Evolutionary conservation across 345 rosid species (phyloP).

Genomic region (Hibiscus tridactylites): DNA sequence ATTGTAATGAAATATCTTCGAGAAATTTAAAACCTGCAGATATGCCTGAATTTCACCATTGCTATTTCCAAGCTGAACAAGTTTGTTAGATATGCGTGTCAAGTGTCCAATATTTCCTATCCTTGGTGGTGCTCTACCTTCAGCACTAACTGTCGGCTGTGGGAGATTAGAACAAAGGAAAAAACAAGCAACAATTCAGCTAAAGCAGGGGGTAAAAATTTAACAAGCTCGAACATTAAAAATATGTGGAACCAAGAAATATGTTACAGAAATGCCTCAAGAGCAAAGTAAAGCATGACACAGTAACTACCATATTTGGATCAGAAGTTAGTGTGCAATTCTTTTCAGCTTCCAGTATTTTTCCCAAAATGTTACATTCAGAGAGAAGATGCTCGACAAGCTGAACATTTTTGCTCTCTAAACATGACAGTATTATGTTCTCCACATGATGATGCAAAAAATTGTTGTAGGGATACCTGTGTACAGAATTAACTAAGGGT

Average conservation of each 20-base stretch:
- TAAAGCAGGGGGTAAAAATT: not conserved
- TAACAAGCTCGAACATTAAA: constrained; percentile 9
- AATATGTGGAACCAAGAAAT: not conserved
- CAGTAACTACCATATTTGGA: constrained; percentile 47
- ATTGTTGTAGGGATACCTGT: constrained; percentile 91
- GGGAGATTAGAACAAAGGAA: constrained; percentile 12
- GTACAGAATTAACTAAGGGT: constrained; percentile 18
- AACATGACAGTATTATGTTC: constrained; percentile 64
- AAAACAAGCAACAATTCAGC: constrained; percentile 7
- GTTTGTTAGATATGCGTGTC: constrained; percentile 79
- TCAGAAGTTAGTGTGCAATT: constrained; percentile 35
- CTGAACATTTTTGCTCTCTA: constrained; percentile 63
- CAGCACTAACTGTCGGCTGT: constrained; percentile 74
- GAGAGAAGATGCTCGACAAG: constrained; percentile 59
- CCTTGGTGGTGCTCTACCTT: constrained; percentile 56
- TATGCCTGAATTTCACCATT: constrained; percentile 47
- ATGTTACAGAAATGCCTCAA: constrained; percentile 3
- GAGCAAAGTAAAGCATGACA: not conserved
- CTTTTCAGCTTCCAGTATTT: constrained; percentile 68
- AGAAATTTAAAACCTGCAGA: constrained; percentile 50
- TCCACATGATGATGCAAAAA: constrained; percentile 92
- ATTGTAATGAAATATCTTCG: not conserved
- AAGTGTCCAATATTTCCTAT: constrained; percentile 86
- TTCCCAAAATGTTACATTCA: constrained; percentile 67
- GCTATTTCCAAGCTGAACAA: constrained; percentile 63